Evolutionary conservation across 169 alveolate genomes (phyloP).

Genomic region (Ichthyophthirius multifiliis): DNA sequence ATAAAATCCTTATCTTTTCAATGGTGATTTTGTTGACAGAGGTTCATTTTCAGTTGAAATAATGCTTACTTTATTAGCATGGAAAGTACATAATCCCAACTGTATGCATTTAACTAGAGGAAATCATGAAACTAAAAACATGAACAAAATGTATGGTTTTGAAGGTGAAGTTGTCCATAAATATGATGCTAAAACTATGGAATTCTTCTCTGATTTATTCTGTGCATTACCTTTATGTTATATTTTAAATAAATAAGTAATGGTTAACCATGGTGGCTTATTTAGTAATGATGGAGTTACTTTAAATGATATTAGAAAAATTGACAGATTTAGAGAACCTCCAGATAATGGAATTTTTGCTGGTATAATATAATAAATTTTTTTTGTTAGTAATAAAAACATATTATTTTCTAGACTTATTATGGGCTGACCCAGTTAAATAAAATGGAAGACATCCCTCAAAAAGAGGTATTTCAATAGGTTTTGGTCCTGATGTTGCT

Average conservation of each 20-base stretch:
- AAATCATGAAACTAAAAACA: conserved; percentile 97
- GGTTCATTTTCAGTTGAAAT: conserved; percentile 99
- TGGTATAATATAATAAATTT: conserved; percentile 8
- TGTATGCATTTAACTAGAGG: conserved; percentile 98
- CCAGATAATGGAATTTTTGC: conserved; percentile 89
- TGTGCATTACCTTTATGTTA: conserved; percentile 97
- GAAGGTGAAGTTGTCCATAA: conserved; percentile 97
- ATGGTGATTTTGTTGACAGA: conserved; percentile 99
- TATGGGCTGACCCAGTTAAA: conserved; percentile 99
- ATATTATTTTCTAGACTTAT: conserved; percentile 71
- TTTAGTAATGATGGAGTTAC: conserved; percentile 95
- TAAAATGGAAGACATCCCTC: conserved; percentile 95
- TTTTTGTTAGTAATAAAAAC: background rate
- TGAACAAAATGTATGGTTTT: conserved; percentile 98
- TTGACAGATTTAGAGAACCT: conserved; percentile 95
- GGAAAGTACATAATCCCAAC: conserved; percentile 93
- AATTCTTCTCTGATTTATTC: conserved; percentile 92
- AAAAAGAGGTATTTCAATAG: conserved; percentile 96
- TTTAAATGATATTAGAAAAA: conserved; percentile 90
- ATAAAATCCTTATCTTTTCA: conserved; percentile 96
- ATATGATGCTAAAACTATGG: conserved; percentile 95
- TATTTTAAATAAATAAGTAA: conserved; percentile 92
- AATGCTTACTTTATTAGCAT: conserved; percentile 82
- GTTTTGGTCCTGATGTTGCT: conserved; percentile 98
- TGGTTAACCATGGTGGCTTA: conserved; percentile 98